These are phyloP conservation scores for Aspergillus diversus DNA, from an alignment of 495 filamentous ascomycete genomes.

Conservation along the genomic window DNA sequence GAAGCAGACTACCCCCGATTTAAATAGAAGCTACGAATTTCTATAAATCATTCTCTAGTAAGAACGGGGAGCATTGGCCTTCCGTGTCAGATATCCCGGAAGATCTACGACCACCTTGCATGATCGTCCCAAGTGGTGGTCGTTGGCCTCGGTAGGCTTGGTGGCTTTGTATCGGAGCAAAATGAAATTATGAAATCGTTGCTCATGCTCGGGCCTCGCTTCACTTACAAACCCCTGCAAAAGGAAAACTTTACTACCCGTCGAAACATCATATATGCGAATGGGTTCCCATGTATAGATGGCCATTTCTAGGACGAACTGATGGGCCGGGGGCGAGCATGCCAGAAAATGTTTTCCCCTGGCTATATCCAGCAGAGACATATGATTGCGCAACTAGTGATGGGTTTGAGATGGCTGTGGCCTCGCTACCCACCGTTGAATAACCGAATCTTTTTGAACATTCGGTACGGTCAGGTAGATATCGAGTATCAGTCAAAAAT, in stretches of 20 bases:
- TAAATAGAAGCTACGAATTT: background rate
- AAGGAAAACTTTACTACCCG: background rate
- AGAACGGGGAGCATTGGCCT: background rate
- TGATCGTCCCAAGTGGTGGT: background rate
- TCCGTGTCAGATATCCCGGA: background rate
- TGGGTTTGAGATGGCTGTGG: too few relatives aligned
- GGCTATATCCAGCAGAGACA: too few relatives aligned
- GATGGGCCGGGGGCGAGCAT: too few relatives aligned
- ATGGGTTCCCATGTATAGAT: background rate
- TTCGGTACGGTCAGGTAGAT: too few relatives aligned
- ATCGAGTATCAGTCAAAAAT: too few relatives aligned
- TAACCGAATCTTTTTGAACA: too few relatives aligned
- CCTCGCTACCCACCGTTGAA: too few relatives aligned
- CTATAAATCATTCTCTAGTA: background rate
- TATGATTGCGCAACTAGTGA: too few relatives aligned
- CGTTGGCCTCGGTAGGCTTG: background rate
- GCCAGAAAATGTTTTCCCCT: too few relatives aligned
- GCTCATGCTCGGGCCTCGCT: background rate
- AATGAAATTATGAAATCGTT: background rate
- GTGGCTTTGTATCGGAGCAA: background rate
- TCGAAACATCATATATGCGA: background rate
- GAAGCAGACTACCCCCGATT: background rate
- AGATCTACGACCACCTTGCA: background rate
- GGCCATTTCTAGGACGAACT: too few relatives aligned
- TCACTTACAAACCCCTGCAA: background rate